Conservation (phyloP, 306 rosid species). For the Adenanthera pavonina region DNA sequence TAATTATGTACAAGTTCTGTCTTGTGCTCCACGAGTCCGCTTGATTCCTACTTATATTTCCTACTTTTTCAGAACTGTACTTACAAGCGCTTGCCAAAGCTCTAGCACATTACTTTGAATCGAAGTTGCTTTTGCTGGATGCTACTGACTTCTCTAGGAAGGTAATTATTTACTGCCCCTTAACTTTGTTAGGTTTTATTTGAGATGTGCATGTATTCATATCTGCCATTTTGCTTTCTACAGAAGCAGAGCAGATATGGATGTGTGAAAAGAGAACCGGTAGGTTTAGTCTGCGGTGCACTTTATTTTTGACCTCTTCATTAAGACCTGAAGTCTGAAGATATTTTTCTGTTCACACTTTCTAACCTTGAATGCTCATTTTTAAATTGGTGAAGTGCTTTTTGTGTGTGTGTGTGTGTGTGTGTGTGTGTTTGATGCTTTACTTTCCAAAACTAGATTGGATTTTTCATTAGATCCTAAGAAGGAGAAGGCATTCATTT, state of each 20-base stretch:
- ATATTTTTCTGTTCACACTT: background rate
- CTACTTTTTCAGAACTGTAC: conserved; percentile 58
- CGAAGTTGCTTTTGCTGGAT: conserved; percentile 79
- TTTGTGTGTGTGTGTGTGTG: too few relatives aligned
- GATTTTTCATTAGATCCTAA: background rate
- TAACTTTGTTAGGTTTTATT: background rate
- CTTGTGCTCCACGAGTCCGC: conserved; percentile 1
- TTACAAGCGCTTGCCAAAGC: conserved; percentile 77
- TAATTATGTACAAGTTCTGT: conserved; percentile 35
- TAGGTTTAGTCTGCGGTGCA: conserved; percentile 45
- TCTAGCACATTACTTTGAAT: conserved; percentile 63
- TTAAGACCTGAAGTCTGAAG: background rate
- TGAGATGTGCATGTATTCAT: conserved; percentile 33
- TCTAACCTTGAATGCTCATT: background rate
- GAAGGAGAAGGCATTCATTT: conserved; percentile 10
- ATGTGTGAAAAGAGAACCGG: conserved; percentile 67
- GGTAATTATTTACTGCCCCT: conserved; percentile 47
- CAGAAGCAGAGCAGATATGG: conserved; percentile 93
- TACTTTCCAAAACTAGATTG: conserved; percentile 15
- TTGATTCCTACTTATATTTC: conserved; percentile 10
- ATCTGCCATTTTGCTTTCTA: conserved; percentile 40
- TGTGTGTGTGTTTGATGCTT: conserved; percentile 24
- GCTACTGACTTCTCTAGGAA: conserved; percentile 65
- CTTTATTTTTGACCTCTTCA: conserved; percentile 9
- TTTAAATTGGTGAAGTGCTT: background rate